Conservation (phyloP, 2,329 filamentous ascomycete genomes). For the Harringtonia lauricola region DNA sequence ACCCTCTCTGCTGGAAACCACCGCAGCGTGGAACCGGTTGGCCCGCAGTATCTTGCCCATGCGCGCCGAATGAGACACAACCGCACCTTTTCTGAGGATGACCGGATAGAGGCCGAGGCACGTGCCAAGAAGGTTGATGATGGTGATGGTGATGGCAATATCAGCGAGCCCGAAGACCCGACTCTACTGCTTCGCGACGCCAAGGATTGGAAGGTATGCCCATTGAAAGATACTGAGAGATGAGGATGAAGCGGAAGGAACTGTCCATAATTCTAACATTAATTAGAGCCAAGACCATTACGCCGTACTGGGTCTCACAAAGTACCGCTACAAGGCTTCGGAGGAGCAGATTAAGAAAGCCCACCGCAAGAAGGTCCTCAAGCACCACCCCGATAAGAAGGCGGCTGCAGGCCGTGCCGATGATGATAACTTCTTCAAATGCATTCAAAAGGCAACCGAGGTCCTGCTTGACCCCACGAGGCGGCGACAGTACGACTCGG, state of each 20-base stretch:
- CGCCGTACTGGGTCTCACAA: constrained; percentile 84
- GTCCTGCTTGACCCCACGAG: constrained; percentile 84
- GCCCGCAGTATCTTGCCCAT: constrained; percentile 95
- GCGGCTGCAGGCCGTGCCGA: constrained; percentile 78
- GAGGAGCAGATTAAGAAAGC: constrained; percentile 98
- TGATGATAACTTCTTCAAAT: constrained; percentile 99
- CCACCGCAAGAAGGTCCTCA: constrained; percentile 98
- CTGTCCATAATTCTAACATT: not conserved
- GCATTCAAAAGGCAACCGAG: constrained; percentile 96
- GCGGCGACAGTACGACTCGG: constrained; percentile 91
- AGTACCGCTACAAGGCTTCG: constrained; percentile 84
- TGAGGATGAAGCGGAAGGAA: not conserved
- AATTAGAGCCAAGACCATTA: constrained; percentile 87
- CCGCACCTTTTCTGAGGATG: constrained; percentile 97
- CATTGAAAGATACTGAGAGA: not conserved
- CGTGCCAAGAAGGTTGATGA: constrained; percentile 93
- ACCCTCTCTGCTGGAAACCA: constrained; percentile 66
- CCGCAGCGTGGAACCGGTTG: constrained; percentile 89
- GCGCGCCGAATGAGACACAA: constrained; percentile 91
- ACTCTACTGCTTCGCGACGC: constrained; percentile 86
- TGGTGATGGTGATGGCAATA: constrained; percentile 74
- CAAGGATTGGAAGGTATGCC: constrained; percentile 94
- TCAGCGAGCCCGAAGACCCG: constrained; percentile 88
- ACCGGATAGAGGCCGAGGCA: constrained; percentile 91
- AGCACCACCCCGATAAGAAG: constrained; percentile 98